These are phyloP conservation scores for Clarkia xantiana DNA, from an alignment of 345 rosid species.

Conservation along the genomic window DNA sequence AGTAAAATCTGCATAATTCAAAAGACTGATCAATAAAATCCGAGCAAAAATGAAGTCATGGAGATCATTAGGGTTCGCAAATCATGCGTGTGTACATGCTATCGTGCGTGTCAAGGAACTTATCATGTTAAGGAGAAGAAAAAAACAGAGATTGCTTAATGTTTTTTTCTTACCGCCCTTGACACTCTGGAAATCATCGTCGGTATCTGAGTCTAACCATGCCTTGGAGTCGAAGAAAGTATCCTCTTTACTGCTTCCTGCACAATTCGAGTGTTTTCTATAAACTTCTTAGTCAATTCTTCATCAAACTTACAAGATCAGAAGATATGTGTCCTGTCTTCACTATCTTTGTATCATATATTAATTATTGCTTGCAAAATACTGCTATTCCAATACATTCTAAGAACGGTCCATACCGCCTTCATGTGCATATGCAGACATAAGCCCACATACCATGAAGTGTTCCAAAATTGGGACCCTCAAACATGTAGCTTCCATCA, in stretches of 20 bases:
- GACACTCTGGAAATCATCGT: conserved; percentile 86
- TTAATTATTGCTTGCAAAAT: too few species aligned
- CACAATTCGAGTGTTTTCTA: conserved; percentile 4
- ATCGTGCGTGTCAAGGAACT: not conserved
- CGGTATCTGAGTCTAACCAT: conserved; percentile 78
- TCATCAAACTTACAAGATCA: too few species aligned
- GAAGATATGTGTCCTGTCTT: too few species aligned
- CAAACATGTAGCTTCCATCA: too few species aligned
- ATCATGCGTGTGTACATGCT: not conserved
- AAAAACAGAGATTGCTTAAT: too few species aligned
- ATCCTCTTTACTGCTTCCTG: conserved; percentile 73
- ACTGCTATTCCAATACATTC: too few species aligned
- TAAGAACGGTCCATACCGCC: too few species aligned
- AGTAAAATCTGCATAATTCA: conserved; percentile 67
- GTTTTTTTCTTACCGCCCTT: conserved; percentile 54
- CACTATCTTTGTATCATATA: too few species aligned
- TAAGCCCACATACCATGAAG: too few species aligned
- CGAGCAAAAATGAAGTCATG: not conserved
- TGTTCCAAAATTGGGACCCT: too few species aligned
- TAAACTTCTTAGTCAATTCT: not conserved
- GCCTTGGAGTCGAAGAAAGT: conserved; percentile 65
- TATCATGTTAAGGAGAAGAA: not conserved
- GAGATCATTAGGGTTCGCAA: not conserved
- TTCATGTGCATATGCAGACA: too few species aligned
- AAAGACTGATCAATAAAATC: not conserved